phyloP scores from a whole-genome alignment of 192 early-diverging fungal species.

The Helicostylum pulchrum region DNA sequence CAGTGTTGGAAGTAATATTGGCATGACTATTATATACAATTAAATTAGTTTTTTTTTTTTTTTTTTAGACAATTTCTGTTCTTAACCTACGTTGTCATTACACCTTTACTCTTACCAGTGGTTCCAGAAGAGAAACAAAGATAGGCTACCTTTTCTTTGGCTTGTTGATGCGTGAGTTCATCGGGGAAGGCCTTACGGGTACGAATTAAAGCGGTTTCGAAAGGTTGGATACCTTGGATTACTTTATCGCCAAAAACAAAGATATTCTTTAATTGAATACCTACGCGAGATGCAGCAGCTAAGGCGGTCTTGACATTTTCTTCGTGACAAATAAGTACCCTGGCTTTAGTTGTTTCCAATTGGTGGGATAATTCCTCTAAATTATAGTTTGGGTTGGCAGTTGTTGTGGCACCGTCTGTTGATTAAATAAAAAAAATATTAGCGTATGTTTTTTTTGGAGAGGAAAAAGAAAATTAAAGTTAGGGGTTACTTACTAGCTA shows the following conservation, averaged over 20 bases:
- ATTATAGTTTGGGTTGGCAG: slow-evolving; percentile 82
- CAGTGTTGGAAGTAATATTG: slow-evolving; percentile 32
- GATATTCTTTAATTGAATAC: slow-evolving; percentile 18
- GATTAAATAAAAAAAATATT: neutral
- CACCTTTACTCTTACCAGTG: slow-evolving; percentile 35
- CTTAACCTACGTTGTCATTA: slow-evolving; percentile 41
- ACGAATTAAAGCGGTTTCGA: slow-evolving; percentile 15
- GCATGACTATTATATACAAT: slow-evolving; percentile 21
- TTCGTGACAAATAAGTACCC: slow-evolving; percentile 55
- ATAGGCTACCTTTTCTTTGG: slow-evolving; percentile 22
- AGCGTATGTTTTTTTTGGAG: slow-evolving; percentile 4
- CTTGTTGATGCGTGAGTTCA: slow-evolving; percentile 28
- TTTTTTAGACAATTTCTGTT: neutral
- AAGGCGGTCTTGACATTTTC: slow-evolving; percentile 28
- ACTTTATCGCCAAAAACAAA: slow-evolving; percentile 31
- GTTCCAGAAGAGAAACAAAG: slow-evolving; percentile 39
- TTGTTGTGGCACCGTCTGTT: slow-evolving; percentile 63
- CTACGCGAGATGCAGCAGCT: slow-evolving; percentile 15
- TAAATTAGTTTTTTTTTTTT: neutral
- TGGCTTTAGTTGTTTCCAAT: slow-evolving; percentile 65
- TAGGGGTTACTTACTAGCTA: slow-evolving; percentile 28
- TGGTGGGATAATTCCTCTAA: slow-evolving; percentile 72
- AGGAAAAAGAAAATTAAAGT: slow-evolving; percentile 9
- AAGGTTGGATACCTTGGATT: slow-evolving; percentile 24
- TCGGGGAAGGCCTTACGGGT: slow-evolving; percentile 13